These are phyloP conservation scores for Nicotiana paniculata DNA, from an alignment of 257 asterid genomes.

Conservation along the genomic window DNA sequence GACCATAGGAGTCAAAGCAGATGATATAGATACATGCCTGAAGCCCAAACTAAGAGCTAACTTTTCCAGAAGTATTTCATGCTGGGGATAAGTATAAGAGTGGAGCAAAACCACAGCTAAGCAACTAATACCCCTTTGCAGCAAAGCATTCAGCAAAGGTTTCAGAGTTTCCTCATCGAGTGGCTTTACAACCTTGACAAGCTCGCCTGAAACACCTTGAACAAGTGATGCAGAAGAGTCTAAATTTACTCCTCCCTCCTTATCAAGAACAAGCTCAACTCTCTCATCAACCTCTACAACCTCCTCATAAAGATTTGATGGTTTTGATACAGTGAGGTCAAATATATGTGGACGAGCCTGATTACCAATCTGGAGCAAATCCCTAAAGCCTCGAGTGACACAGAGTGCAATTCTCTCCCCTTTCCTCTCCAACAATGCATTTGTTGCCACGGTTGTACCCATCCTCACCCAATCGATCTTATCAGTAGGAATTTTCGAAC, in stretches of 20 bases:
- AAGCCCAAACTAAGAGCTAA: constrained; percentile 80
- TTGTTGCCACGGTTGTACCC: constrained; percentile 99
- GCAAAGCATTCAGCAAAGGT: constrained; percentile 56
- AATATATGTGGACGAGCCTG: constrained; percentile 91
- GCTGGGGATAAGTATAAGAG: constrained; percentile 87
- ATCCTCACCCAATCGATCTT: constrained; percentile 96
- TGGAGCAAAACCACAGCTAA: constrained; percentile 85
- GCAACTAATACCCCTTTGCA: constrained; percentile 66
- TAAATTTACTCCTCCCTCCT: constrained; percentile 22
- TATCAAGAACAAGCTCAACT: constrained; percentile 66
- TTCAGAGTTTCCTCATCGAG: constrained; percentile 51
- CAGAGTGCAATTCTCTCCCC: constrained; percentile 92
- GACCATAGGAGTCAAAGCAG: constrained; percentile 94
- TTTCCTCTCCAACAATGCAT: constrained; percentile 85
- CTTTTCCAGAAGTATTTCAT: constrained; percentile 57
- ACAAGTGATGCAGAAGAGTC: constrained; percentile 38
- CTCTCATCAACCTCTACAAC: constrained; percentile 92
- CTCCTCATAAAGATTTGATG: constrained; percentile 88
- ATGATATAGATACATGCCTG: constrained; percentile 84
- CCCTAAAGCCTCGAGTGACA: constrained; percentile 80
- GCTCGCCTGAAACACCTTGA: constrained; percentile 89
- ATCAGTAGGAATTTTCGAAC: constrained; percentile 77
- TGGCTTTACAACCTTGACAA: constrained; percentile 71
- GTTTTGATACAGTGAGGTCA: constrained; percentile 85
- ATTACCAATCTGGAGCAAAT: constrained; percentile 88